Evolutionary conservation across 1,284 basidiomycete genomes (phyloP).

Genomic region (Puccinia sorghi): DNA sequence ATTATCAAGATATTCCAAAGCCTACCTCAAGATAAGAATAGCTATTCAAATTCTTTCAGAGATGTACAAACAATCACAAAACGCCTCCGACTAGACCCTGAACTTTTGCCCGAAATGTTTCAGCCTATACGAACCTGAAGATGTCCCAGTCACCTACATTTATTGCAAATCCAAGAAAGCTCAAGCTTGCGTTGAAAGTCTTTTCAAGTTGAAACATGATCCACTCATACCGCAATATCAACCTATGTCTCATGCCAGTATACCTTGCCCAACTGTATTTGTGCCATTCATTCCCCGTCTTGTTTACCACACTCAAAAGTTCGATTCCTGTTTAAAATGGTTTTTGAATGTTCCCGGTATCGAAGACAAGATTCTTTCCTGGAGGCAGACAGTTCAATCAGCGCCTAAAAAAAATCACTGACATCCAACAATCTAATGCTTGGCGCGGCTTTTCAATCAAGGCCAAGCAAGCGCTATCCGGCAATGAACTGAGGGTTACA

Average conservation of each 20-base stretch:
- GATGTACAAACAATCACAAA: slow-evolving; percentile 26
- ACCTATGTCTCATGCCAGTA: neutral
- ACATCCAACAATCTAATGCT: neutral
- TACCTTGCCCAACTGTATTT: neutral
- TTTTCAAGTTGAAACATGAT: slow-evolving; percentile 6
- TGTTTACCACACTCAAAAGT: neutral
- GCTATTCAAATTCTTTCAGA: neutral
- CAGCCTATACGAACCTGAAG: neutral
- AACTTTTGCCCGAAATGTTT: slow-evolving; percentile 34
- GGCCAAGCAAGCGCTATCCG: neutral
- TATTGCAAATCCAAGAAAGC: slow-evolving; percentile 19
- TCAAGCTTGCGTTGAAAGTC: slow-evolving; percentile 10
- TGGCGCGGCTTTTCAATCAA: neutral
- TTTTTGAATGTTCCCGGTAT: slow-evolving; percentile 8
- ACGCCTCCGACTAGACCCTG: neutral
- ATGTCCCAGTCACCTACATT: neutral
- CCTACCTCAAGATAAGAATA: neutral
- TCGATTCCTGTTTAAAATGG: neutral
- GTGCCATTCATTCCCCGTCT: neutral
- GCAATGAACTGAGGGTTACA: neutral
- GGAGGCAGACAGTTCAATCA: slow-evolving; percentile 31
- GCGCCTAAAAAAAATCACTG: neutral
- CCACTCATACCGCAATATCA: neutral
- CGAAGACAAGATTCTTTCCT: neutral
- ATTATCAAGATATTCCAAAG: slow-evolving; percentile 8